Percentiles rank a stretch among this genome's conserved stretches.
Conservation (phyloP, 495 filamentous ascomycete genomes). For the Symbiotaphrina buchneri region DNA sequence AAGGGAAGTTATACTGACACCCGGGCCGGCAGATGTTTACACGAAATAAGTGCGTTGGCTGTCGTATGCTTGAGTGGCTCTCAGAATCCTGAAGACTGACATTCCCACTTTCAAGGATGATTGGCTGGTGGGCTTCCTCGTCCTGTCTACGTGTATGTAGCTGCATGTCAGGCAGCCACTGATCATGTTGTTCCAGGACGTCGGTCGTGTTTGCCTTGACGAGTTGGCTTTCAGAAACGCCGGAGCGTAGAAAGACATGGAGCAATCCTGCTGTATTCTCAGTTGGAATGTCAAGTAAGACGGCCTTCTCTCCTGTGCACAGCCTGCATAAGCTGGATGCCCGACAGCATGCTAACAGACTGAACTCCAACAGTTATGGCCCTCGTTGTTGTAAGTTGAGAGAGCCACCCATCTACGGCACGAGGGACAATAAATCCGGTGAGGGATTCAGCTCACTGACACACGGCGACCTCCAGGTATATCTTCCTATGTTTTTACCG, state of each 20-base stretch:
- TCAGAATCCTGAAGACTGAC: too few relatives aligned
- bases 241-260: constrained; percentile 36
- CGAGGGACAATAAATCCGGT: background rate
- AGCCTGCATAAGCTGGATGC: too few relatives aligned
- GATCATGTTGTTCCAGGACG: constrained; percentile 28
- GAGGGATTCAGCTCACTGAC: background rate
- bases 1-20: background rate
- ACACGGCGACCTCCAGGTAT: constrained; percentile 15
- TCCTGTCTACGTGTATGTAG: too few relatives aligned
- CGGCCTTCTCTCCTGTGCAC: constrained; percentile 1
- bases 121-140: constrained; percentile 67
- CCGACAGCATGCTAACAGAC: constrained; percentile 11
- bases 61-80: too few relatives aligned
- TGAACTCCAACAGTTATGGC: constrained; percentile 38
- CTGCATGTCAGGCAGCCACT: background rate
- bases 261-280: constrained; percentile 65
- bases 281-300: constrained; percentile 68
- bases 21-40: constrained; percentile 49
- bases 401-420: background rate
- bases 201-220: constrained; percentile 68
- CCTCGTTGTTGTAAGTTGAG: constrained; percentile 36
- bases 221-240: constrained; percentile 67
- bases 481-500: constrained; percentile 69
- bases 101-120: constrained; percentile 21
- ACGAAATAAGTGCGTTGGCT: constrained; percentile 45